Conservation (phyloP, 2,329 filamentous ascomycete genomes). For the Trichophyton schoenleinii region DNA sequence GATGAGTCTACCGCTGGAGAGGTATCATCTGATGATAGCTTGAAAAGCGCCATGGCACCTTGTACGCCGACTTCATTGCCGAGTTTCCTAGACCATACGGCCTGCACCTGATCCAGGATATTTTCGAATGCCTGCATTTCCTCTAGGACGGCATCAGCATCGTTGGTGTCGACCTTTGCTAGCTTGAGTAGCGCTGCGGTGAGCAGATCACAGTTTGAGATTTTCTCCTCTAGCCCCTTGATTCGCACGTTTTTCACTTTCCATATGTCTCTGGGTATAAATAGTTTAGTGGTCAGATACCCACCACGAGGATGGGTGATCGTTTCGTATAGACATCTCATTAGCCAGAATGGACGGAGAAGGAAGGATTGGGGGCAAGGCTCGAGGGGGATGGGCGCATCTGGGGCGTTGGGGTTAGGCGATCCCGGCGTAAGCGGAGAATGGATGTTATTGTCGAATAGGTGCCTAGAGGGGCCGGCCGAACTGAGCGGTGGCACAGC, state of each 20-base stretch:
- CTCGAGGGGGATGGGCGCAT: constrained; percentile 68
- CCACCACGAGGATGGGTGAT: constrained; percentile 83
- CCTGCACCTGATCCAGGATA: constrained; percentile 75
- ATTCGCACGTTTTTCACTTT: constrained; percentile 86
- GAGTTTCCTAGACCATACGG: constrained; percentile 63
- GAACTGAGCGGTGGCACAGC: constrained; percentile 20
- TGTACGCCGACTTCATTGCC: constrained; percentile 88
- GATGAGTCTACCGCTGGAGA: constrained; percentile 19
- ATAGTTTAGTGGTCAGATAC: constrained; percentile 81
- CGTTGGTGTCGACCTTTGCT: constrained; percentile 69
- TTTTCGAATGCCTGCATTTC: constrained; percentile 86
- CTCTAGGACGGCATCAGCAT: constrained; percentile 82
- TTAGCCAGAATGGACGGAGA: constrained; percentile 93
- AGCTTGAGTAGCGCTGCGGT: constrained; percentile 81
- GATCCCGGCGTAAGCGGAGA: constrained; percentile 51
- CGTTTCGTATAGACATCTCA: constrained; percentile 87
- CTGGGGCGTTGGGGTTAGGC: constrained; percentile 48
- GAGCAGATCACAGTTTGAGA: constrained; percentile 77
- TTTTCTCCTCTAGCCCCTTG: constrained; percentile 83
- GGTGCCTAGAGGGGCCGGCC: constrained; percentile 52
- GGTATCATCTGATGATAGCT: constrained; percentile 19
- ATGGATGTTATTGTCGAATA: constrained; percentile 77
- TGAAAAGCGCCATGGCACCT: constrained; percentile 60
- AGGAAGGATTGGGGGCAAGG: constrained; percentile 81
- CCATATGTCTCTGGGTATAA: constrained; percentile 89